Evolutionary conservation across 2,329 filamentous ascomycete species (phyloP), one percentile per base, ranked within the genome.

Genomic region (Endoconidiophora laricicola): DNA sequence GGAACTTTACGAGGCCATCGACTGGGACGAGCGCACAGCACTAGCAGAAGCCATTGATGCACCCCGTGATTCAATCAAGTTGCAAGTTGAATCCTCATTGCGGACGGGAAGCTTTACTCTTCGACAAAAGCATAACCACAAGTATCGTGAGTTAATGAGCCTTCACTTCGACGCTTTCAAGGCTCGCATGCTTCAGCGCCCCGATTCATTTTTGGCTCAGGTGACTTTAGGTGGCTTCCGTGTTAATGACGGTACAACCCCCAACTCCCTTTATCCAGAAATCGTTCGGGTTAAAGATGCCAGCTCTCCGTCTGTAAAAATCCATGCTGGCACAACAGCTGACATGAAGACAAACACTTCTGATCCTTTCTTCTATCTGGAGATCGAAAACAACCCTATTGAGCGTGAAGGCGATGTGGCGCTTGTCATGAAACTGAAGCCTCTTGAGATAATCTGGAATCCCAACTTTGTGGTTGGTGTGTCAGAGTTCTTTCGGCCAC

Each of bases 371-470:
- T 98, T 99, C 69, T 79, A 87, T 59, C 72, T 98, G 49, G 79
- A 91, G 54, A 79, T 98, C 48, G 93, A 98, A 66, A 83, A 95
- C 61, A 94, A 98, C 57, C 93, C 93, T 0, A 74, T 99, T 1
- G 87, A 98, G 60, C 85, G 81, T 22, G 84, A 87, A 55, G 90
- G 91, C 18, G 93, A 99, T 59, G 82, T 93, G 20, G 86, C 87
- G 5, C 69, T 99, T 33, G 88, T 81, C 2, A 81, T 90, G 58
- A 95, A 94, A 63, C 69, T 98, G 57, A 95, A 93, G 63, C 91
- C 88, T 42, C 81, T 98, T 57, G 93, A 98, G 62, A 83, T 99
- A 49, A 86, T 98, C 22, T 98, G 94, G 75, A 99, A 98, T 58
- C 91, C 93, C 1, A 85, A 81, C 56, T 93, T 96, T 57, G 73